Evolutionary conservation across 2,329 filamentous ascomycete species (phyloP), one percentile per base, ranked within the genome.

Genomic region (Colletotrichum trifolii): DNA sequence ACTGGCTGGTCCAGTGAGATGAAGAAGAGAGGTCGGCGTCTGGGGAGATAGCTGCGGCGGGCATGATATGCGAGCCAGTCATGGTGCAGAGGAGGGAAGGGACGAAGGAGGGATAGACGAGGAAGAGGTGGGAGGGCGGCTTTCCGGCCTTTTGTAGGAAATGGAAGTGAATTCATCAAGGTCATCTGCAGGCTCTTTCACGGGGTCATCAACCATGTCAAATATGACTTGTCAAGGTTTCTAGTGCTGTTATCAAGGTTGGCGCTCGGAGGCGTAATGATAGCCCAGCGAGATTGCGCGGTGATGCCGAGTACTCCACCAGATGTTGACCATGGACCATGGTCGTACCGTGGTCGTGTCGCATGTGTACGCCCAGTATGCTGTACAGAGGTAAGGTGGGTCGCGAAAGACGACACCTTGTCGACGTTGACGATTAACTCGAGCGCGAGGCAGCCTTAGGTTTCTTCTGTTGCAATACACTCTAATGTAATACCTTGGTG

Each of bases 401-500:
- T 45, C 12, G 42, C 42, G 42, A 45, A 17, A 45, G n/a, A 45
- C 42, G 42, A 13, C 42, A 15, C 10, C 8, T 9, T 45, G 42
- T 45, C 12, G 42, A 45, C 12, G 42, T 45, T 15, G 6, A 15
- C 12, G 6, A 15, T 45, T 15, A 9, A 45, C 10, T 3, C 12
- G 12, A 15, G 2, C 10, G 13, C 10, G 2, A 45, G 42, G 11
- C 42, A 45, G 42, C 42, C 42, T 12, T 45, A 17, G 17, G 17
- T 45, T 45, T 25, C 13, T 25, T n/a, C 42, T 45, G 42, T 25
- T 25, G 4, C 17, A 17, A 17, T 17, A 17, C 17, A 17, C 17
- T 17, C 17, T 75, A 66, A 47, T 4, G 38, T 12, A 12, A 40
- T 40, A 40, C 38, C 38, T 12, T 12, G 38, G 17, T 25, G 25